These are phyloP conservation scores for Borealophlyctis nickersoniae DNA, from an alignment of 192 early-diverging fungal species.

Conservation along the genomic window DNA sequence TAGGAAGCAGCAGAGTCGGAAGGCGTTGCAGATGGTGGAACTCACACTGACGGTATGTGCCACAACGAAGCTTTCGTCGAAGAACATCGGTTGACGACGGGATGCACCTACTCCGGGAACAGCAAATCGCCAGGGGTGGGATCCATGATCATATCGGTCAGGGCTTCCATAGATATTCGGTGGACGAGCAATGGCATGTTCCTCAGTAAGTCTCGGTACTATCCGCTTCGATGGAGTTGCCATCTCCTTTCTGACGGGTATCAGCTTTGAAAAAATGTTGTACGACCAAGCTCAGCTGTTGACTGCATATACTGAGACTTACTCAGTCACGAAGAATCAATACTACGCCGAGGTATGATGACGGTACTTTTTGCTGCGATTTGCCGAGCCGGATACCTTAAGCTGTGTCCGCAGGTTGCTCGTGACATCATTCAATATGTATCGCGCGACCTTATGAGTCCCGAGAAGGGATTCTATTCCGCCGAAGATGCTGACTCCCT, in stretches of 20 bases:
- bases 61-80: no score
- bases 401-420: conserved; percentile 20
- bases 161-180: conserved; percentile 42
- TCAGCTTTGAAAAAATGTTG: conserved; percentile 67
- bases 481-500: conserved; percentile 67
- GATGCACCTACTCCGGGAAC: no score
- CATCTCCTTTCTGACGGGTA: not conserved
- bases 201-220: conserved; percentile 45
- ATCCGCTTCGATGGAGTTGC: no score
- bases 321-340: conserved; percentile 45
- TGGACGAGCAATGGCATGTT: conserved; percentile 51
- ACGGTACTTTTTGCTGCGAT: not conserved
- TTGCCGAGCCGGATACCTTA: no score
- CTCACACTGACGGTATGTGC: conserved; percentile 29
- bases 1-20: conserved; percentile 3
- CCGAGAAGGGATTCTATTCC: conserved; percentile 57
- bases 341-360: conserved; percentile 38
- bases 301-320: conserved; percentile 41
- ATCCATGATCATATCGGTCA: conserved; percentile 45
- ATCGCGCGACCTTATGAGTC: conserved; percentile 42
- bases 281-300: conserved; percentile 69
- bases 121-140: conserved; percentile 31
- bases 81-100: no score
- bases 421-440: conserved; percentile 59
- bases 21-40: conserved; percentile 36